Base-by-base conservation (phyloP, 169 alveolate genomes). In the Neospora caninum region DNA sequence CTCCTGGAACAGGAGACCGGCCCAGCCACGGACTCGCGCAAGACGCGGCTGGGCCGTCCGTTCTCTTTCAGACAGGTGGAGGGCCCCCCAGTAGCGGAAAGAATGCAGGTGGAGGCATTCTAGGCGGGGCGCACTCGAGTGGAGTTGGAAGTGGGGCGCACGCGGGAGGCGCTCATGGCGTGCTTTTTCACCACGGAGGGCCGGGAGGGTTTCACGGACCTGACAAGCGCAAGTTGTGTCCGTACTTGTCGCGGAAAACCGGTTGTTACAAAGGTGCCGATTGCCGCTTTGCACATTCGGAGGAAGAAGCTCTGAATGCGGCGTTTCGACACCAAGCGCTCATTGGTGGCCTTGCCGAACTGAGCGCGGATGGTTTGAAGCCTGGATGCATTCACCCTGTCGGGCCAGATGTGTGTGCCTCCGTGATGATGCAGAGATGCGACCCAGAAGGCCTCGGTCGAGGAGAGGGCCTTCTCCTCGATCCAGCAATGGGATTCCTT, bases 201-300 rank as follows among this genome's bases (percentile, higher is more conserved):
- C 34, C 73, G 31, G 73, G 73, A 27, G 73, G 73, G 73, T 64
- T 29, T 22, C 73, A 22, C 49, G 86, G 86, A 4, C 86, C 86
- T 10, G 86, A 38, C 22, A 78, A 78, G 20, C 86, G 64, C 73
- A 34, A 16, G 10, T 69, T n/a, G 34, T 86, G 92, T 49, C 92
- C 92, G 22, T 86, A 86, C 45, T 20, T 86, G 6, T n/a, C 53
- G 42, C 34, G 92, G 78, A 86, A 86, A 41, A 25, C 31, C 49
- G 92, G 92, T 29, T 86, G 92, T 80, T 86, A 22, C 80, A 86
- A n/a, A 53, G 92, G 64, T 16, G 92, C 43, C 34, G 92, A 45
- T 7, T 86, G 92, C 29, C 92, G 92, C 22, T 86, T 53, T n/a
- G 53, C 92, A 18, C 92, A 86, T 86, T 43, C 92, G 38, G 49